A percentile compares a stretch with the other conserved stretches of the same genome.
These are phyloP conservation scores for Pythium guiyangense DNA, from an alignment of 352 stramenopile species.

Conservation along the genomic window DNA sequence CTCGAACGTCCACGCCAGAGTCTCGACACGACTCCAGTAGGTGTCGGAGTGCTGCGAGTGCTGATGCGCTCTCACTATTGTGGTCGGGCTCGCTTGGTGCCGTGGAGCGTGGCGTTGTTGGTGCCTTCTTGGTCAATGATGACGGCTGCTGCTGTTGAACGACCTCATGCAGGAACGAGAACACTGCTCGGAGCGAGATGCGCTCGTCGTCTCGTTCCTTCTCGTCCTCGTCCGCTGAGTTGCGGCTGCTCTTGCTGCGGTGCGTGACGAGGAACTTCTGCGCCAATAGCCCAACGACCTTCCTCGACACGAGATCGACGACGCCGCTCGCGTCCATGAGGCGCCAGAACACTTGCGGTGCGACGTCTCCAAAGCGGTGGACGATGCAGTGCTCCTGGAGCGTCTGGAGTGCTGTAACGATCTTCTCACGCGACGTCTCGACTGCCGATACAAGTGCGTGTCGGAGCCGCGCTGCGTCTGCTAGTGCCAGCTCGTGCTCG, in stretches of 20 bases:
- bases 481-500: slow-evolving; percentile 14
- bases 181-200: slow-evolving; percentile 26
- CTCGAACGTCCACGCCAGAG: slow-evolving; percentile 38
- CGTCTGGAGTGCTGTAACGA: slow-evolving; percentile 24
- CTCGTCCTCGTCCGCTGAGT: slow-evolving; percentile 6
- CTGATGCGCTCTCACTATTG: background rate
- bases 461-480: slow-evolving; percentile 29
- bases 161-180: slow-evolving; percentile 17
- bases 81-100: background rate
- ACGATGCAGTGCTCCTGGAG: slow-evolving; percentile 57
- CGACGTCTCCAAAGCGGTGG: slow-evolving; percentile 32
- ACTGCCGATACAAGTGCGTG: slow-evolving; percentile 22
- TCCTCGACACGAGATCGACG: slow-evolving; percentile 32
- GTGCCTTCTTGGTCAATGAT: background rate
- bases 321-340: slow-evolving; percentile 45
- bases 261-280: slow-evolving; percentile 29
- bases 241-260: background rate
- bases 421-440: slow-evolving; percentile 23
- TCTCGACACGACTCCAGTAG: slow-evolving; percentile 32
- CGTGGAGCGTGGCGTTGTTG: background rate
- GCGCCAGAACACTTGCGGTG: slow-evolving; percentile 30
- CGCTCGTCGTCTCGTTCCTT: background rate
- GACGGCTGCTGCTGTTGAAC: background rate
- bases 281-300: slow-evolving; percentile 21
- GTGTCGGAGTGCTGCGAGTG: slow-evolving; percentile 4